Evolutionary conservation across 2,329 filamentous ascomycete species (phyloP), one percentile per base, ranked within the genome.

Genomic region (Xylariales sp.): DNA sequence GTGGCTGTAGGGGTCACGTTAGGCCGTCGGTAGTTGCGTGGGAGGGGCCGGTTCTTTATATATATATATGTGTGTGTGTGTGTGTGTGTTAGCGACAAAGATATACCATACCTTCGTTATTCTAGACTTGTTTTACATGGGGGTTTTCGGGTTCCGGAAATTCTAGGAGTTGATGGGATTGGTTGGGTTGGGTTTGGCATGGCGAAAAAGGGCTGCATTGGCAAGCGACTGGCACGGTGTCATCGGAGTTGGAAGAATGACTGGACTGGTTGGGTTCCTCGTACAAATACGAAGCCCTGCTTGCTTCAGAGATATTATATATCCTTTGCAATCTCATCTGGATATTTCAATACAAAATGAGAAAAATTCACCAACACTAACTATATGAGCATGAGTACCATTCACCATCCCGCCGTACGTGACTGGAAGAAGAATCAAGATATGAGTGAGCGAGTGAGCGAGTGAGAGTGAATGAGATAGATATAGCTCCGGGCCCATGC

Each of bases 1-100:
- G 60, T 75, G 8, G 65, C 61, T n/a, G 69, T 75, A 6, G 73
- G 72, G 34, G 68, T 73, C 16, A 64, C 64, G 43, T 14, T 66
- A 59, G n/a, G 67, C 58, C 1, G n/a, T 67, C 57, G 54, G 54
- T 45, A 23, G 23, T 23, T 23, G 23, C 53, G 64, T 39, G 39
- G 4, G 46, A 39, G 63, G 10, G 43, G 41, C 39, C 39, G 12
- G 2, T 14, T 41, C 23, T 23, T 23, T 23, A 23, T 23, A 23
- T 23, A 23, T 23, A 23, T 23, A 23, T 23, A 23, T 23, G 2
- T 23, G 2, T 23, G 23, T 23, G 23, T 23, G 23, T 23, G 23
- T 23, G 23, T 23, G 23, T 23, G 23, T 23, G 23, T 23, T 23
- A 23, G 23, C 23, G 23, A 23, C 23, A 23, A 23, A 14, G 39